phyloP scores from a whole-genome alignment of 2,329 filamentous ascomycete species.

The Aspergillus transmontanensis region DNA sequence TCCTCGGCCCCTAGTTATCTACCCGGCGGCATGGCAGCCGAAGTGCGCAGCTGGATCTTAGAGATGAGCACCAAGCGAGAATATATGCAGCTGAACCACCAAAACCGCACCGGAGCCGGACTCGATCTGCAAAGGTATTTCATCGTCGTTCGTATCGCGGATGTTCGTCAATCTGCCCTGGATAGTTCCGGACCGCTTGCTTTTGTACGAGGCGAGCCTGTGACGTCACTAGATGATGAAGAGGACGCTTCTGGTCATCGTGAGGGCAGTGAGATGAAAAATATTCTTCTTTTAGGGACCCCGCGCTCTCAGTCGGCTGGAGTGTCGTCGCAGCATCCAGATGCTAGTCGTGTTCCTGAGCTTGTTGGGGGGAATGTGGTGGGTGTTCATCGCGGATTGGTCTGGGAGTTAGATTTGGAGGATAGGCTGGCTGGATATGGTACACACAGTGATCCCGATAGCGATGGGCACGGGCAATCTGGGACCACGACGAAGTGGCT shows the following conservation, averaged over 20 bases:
- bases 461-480: background rate
- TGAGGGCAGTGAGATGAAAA: slow-evolving; percentile 9
- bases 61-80: slow-evolving; percentile 40
- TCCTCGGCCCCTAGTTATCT: slow-evolving; percentile 30
- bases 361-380: slow-evolving; percentile 27
- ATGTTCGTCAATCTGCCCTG: slow-evolving; percentile 20
- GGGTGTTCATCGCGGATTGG: slow-evolving; percentile 34
- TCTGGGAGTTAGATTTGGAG: slow-evolving; percentile 40
- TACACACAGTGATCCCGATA: background rate
- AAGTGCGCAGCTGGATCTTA: slow-evolving; percentile 45
- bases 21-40: slow-evolving; percentile 43
- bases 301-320: slow-evolving; percentile 20
- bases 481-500: slow-evolving; percentile 31
- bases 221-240: background rate
- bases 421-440: background rate
- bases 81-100: slow-evolving; percentile 9
- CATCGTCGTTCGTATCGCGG: slow-evolving; percentile 19
- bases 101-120: background rate
- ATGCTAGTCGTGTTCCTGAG: background rate
- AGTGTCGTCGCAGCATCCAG: background rate
- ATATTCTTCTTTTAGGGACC: slow-evolving; percentile 33
- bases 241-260: background rate
- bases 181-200: slow-evolving; percentile 30
- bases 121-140: slow-evolving; percentile 19
- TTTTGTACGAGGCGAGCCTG: slow-evolving; percentile 21